These are phyloP conservation scores for Gastrolobium bilobum DNA, from an alignment of 306 rosid species.

Conservation along the genomic window DNA sequence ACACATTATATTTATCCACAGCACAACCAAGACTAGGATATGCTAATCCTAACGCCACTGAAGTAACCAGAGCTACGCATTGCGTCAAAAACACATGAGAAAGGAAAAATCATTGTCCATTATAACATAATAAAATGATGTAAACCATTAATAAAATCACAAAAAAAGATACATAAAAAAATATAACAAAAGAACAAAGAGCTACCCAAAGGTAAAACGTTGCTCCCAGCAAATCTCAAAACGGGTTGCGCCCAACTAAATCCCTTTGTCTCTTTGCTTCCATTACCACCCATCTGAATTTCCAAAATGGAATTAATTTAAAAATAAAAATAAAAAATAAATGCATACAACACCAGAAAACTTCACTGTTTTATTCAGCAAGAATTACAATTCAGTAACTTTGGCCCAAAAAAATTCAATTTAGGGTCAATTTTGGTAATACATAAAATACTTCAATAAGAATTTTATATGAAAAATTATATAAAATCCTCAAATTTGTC, in stretches of 20 bases:
- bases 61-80: constrained; percentile 71
- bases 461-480: background rate
- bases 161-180: background rate
- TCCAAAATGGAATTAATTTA: constrained; percentile 26
- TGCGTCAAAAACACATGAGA: constrained; percentile 39
- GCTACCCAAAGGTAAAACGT: constrained; percentile 83
- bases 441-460: background rate
- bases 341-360: constrained; percentile 1
- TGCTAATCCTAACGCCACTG: constrained; percentile 71
- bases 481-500: background rate
- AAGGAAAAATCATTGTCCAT: constrained; percentile 41
- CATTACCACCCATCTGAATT: constrained; percentile 68
- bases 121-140: constrained; percentile 21
- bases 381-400: constrained; percentile 4
- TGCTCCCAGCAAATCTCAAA: constrained; percentile 65
- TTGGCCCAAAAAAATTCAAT: background rate
- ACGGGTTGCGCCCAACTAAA: constrained; percentile 66
- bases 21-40: constrained; percentile 84
- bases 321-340: background rate
- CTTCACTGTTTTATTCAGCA: background rate
- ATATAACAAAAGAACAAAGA: constrained; percentile 10
- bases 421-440: constrained; percentile 1
- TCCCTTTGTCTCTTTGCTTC: constrained; percentile 52
- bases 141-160: background rate
- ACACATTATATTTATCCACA: constrained; percentile 74